Evolutionary conservation across 2,329 filamentous ascomycete genomes (phyloP).

Genomic region (Cytospora schulzeri): DNA sequence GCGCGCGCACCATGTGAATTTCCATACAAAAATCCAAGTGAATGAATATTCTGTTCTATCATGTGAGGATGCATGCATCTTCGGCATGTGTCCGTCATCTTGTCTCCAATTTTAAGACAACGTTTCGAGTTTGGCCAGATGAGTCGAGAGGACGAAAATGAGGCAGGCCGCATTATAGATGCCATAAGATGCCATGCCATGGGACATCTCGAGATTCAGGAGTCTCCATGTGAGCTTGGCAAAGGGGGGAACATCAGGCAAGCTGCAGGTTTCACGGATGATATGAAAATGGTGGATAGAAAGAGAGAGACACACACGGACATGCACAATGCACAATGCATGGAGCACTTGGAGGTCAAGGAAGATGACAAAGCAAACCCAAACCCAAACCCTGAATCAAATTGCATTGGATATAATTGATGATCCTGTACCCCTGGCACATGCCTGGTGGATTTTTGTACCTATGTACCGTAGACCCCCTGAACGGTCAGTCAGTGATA

Average conservation of each 20-base stretch:
- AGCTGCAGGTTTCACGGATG: no score
- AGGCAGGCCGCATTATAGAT: neutral
- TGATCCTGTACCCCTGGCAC: no score
- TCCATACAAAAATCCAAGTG: neutral
- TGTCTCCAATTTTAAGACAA: conserved; percentile 9
- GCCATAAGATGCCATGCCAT: neutral
- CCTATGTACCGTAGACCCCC: no score
- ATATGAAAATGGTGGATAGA: neutral
- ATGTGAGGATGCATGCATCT: neutral
- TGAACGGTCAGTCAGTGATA: neutral
- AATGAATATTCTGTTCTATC: neutral
- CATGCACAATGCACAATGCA: no score
- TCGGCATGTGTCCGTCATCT: conserved; percentile 15
- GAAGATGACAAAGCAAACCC: neutral
- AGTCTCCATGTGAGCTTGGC: neutral
- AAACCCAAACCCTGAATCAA: neutral
- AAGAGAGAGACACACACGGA: no score
- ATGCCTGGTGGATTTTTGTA: no score
- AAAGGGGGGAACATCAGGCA: neutral
- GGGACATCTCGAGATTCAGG: neutral
- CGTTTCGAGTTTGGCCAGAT: conserved; percentile 18
- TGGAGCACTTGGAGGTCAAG: no score
- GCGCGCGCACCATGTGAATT: no score
- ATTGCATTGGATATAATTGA: no score
- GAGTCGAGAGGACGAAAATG: conserved; percentile 6